These are phyloP conservation scores for Annona cherimola DNA, from an alignment of 164 flowering plant species.

Conservation along the genomic window DNA sequence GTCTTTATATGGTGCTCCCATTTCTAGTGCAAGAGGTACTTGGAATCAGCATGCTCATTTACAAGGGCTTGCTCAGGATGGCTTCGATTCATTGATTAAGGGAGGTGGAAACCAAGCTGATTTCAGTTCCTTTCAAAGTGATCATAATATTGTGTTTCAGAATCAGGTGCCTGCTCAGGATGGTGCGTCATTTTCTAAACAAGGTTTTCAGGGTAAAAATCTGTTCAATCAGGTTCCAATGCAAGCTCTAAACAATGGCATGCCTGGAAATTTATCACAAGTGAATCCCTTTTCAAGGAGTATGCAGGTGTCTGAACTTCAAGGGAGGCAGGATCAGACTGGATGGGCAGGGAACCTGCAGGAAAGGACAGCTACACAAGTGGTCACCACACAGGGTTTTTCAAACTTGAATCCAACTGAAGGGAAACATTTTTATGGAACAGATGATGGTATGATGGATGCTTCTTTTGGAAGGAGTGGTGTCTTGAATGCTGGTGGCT, in stretches of 20 bases:
- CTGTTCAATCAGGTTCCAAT: conserved; percentile 30
- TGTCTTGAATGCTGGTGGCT: conserved; percentile 29
- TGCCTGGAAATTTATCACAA: conserved; percentile 32
- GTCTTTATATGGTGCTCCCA: conserved; percentile 59
- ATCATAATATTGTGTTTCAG: conserved; percentile 26
- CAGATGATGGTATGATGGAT: conserved; percentile 57
- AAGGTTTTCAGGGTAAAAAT: conserved; percentile 37
- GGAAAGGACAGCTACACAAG: conserved; percentile 28
- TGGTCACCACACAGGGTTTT: conserved; percentile 32
- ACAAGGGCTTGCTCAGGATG: conserved; percentile 41
- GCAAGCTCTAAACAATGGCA: conserved; percentile 28
- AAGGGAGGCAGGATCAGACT: conserved; percentile 33
- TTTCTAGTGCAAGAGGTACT: conserved; percentile 31
- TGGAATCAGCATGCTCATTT: conserved; percentile 35
- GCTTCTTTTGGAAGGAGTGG: conserved; percentile 30
- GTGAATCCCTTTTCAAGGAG: conserved; percentile 25
- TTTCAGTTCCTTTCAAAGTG: conserved; percentile 35
- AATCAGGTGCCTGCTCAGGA: conserved; percentile 33
- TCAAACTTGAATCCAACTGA: conserved; percentile 61
- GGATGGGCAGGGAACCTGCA: conserved; percentile 30
- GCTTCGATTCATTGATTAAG: conserved; percentile 28
- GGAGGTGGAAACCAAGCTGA: conserved; percentile 29
- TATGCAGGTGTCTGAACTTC: conserved; percentile 32
- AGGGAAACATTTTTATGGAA: conserved; percentile 54
- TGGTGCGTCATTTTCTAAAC: conserved; percentile 30